Percentiles rank a stretch among this genome's conserved stretches.
Evolutionary conservation across 2,329 filamentous ascomycete species (phyloP).

Genomic region (Botrytis tulipae): DNA sequence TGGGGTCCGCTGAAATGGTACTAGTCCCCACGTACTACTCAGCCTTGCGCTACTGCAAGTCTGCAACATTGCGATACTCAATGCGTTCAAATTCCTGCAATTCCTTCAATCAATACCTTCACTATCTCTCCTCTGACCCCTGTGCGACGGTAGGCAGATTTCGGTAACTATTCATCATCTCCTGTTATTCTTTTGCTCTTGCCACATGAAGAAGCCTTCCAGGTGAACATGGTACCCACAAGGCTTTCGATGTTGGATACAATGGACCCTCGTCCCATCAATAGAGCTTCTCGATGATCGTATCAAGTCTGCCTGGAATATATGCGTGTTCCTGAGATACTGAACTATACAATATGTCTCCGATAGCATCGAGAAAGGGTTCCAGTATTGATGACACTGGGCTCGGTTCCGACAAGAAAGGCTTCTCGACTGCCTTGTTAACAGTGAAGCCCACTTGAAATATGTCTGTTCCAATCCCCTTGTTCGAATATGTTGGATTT

Average conservation of each 20-base stretch:
- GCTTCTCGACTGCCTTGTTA: neutral
- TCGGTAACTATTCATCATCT: neutral
- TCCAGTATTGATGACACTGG: neutral
- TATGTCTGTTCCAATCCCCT: neutral
- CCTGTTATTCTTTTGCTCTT: neutral
- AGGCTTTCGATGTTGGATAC: slow-evolving; percentile 9
- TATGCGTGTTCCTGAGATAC: neutral
- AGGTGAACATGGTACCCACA: neutral
- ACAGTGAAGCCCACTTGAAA: neutral
- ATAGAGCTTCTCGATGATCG: neutral
- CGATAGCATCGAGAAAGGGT: neutral
- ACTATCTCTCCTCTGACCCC: neutral
- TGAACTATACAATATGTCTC: neutral
- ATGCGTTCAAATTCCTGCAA: neutral
- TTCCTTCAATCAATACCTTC: neutral
- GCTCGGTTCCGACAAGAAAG: neutral
- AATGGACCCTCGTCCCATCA: neutral
- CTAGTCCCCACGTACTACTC: neutral
- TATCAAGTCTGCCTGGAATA: neutral
- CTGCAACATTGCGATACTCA: neutral
- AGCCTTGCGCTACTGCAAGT: neutral
- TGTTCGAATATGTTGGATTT: neutral
- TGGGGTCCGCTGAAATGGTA: neutral
- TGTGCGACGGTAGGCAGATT: neutral
- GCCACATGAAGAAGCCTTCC: neutral